Evolutionary conservation across 441 rosid genomes (phyloP).

Genomic region (Arabidopsis lyrata): DNA sequence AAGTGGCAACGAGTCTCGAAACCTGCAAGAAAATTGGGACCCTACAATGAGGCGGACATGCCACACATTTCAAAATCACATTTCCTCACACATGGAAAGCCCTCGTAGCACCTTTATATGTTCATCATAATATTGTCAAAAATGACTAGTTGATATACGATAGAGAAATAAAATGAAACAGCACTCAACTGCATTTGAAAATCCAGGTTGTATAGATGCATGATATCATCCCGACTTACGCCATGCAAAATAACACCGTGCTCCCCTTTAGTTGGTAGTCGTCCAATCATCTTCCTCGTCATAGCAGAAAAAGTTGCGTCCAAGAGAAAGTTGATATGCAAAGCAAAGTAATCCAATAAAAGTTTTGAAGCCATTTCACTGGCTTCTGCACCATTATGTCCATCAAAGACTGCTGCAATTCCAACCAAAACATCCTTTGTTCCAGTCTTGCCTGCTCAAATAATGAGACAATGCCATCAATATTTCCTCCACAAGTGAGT

Average conservation of each 20-base stretch:
- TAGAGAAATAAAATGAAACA: background rate
- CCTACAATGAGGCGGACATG: slow-evolving; percentile 4
- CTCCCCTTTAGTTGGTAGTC: slow-evolving; percentile 53
- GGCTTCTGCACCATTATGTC: slow-evolving; percentile 98
- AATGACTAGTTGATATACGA: slow-evolving; percentile 6
- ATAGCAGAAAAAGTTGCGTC: slow-evolving; percentile 75
- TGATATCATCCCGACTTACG: slow-evolving; percentile 56
- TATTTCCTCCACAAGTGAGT: background rate
- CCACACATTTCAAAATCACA: slow-evolving; percentile 2
- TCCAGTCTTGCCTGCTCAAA: slow-evolving; percentile 66
- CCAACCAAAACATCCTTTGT: slow-evolving; percentile 76
- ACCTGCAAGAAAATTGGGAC: slow-evolving; percentile 52
- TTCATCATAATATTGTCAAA: background rate
- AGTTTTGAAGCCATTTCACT: slow-evolving; percentile 97
- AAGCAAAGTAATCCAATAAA: slow-evolving; percentile 82
- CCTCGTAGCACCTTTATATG: slow-evolving; percentile 1
- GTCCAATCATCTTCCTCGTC: slow-evolving; percentile 55
- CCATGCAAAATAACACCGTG: slow-evolving; percentile 56
- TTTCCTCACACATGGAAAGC: background rate
- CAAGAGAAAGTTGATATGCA: slow-evolving; percentile 90
- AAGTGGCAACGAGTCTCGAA: slow-evolving; percentile 56
- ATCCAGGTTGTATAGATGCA: slow-evolving; percentile 56
- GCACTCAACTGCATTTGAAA: slow-evolving; percentile 56
- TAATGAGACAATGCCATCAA: background rate
- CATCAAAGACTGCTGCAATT: slow-evolving; percentile 89